Evolutionary conservation across 2,329 filamentous ascomycete genomes (phyloP), one percentile per base, ranked within the genome.

Genomic region (Monosporascus sp.): DNA sequence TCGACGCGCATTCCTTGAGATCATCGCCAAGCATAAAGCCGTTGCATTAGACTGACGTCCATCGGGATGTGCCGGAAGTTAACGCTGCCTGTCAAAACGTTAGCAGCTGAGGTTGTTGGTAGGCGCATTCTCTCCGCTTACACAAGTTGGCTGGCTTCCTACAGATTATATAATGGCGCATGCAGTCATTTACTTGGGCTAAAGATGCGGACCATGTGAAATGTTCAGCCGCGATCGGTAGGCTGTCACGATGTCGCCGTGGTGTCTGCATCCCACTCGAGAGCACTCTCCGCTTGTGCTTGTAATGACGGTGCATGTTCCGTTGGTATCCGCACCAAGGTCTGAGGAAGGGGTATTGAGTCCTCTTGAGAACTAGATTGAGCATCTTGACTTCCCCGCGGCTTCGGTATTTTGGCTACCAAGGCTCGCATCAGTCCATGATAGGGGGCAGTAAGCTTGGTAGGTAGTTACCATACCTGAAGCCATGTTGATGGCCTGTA

Each of bases 401-500:
- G 80, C 61, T 80, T 84, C 17, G 88, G 81, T 26, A 92, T 76
- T 76, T 89, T 89, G 53, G 82, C 88, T 91, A 57, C 51, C 11
- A 38, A 20, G 37, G 20, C 40, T 14, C 50, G 63, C 53, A 53
- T 55, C 48, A 55, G 53, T 53, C 47, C 37, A 20, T 24, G 28
- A 9, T n/a, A 38, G 11, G 38, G 50, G 50, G n/a, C 17, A 55
- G 50, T 56, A 7, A 40, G 43, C 43, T 22, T 24, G 17, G 48
- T 28, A 26, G 40, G 31, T 14, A 22, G 11, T 37, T 20, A 54
- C 38, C 84, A 65, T 78, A 92, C 89, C 80, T 55, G 88, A 92
- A 57, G 90, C 90, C 88, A 94, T 92, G 65, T 88, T 88, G 65
- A 95, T 92, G 43, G 89, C 89, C 59, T 87, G 80, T 55, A 95